A percentile compares a stretch with the other conserved stretches of the same genome.
phyloP scores from a whole-genome alignment of 495 filamentous ascomycete genomes.

The Tuber borchii region DNA sequence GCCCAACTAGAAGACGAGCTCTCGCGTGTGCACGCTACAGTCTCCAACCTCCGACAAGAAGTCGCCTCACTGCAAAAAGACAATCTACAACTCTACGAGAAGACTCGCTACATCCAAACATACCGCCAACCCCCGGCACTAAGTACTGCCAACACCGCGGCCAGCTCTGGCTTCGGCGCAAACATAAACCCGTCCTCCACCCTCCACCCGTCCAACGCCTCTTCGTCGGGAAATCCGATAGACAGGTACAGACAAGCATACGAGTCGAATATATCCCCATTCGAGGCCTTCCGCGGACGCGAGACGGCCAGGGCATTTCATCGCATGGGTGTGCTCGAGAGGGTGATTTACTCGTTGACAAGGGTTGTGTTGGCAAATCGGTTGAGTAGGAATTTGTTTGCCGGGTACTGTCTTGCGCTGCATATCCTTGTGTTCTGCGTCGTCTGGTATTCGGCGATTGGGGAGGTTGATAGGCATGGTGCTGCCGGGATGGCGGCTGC shows the following conservation, averaged over 20 bases:
- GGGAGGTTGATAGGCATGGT: constrained; percentile 24
- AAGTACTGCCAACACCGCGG: constrained; percentile 52
- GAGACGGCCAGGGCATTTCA: constrained; percentile 90
- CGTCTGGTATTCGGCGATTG: constrained; percentile 73
- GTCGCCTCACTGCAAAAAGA: constrained; percentile 89
- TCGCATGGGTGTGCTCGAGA: constrained; percentile 85
- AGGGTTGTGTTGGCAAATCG: constrained; percentile 83
- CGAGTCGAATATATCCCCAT: constrained; percentile 89
- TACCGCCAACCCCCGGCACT: constrained; percentile 52
- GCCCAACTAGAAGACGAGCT: constrained; percentile 84
- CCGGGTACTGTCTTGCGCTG: constrained; percentile 82
- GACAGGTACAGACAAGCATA: constrained; percentile 91
- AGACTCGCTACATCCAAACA: constrained; percentile 89
- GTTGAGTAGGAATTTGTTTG: constrained; percentile 88
- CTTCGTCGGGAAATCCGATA: constrained; percentile 59
- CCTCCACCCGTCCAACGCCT: constrained; percentile 46
- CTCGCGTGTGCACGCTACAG: constrained; percentile 68
- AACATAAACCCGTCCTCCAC: constrained; percentile 70
- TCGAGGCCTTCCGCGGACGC: constrained; percentile 86
- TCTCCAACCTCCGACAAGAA: constrained; percentile 84
- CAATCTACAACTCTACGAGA: constrained; percentile 94
- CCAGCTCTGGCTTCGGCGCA: constrained; percentile 62
- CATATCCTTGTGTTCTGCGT: constrained; percentile 80
- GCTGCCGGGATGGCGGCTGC: constrained; percentile 44
- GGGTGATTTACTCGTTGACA: constrained; percentile 83